phyloP scores from a whole-genome alignment of 192 early-diverging fungal species.

The Paraglomus occultum region DNA sequence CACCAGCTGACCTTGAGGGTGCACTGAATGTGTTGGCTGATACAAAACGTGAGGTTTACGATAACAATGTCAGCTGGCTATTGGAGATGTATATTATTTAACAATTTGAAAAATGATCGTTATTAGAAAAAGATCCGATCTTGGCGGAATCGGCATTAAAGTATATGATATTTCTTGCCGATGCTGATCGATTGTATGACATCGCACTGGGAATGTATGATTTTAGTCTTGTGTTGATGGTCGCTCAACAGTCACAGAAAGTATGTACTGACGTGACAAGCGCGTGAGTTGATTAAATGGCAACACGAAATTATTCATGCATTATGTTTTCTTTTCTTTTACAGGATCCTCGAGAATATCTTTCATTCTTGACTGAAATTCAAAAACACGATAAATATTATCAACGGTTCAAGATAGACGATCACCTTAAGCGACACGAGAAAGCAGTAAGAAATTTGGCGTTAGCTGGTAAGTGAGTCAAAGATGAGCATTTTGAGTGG shows the following conservation, averaged over 20 bases:
- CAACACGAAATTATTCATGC: neutral
- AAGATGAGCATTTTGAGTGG: too few species aligned
- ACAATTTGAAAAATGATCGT: neutral
- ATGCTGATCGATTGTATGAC: slow-evolving; percentile 85
- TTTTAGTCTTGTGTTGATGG: slow-evolving; percentile 86
- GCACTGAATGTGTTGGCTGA: slow-evolving; percentile 69
- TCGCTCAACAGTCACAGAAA: slow-evolving; percentile 96
- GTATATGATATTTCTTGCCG: slow-evolving; percentile 88
- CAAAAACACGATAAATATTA: slow-evolving; percentile 72
- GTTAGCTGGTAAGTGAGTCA: slow-evolving; percentile 34
- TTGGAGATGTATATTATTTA: neutral
- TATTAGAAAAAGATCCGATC: slow-evolving; percentile 43
- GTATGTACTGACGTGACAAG: slow-evolving; percentile 22
- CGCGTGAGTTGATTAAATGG: neutral
- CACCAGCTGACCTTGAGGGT: slow-evolving; percentile 77
- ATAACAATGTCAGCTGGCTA: neutral
- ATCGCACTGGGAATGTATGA: slow-evolving; percentile 95
- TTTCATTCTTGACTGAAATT: slow-evolving; percentile 83
- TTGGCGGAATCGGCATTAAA: slow-evolving; percentile 84
- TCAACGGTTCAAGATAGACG: slow-evolving; percentile 86
- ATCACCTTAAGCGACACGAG: slow-evolving; percentile 68
- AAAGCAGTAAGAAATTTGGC: slow-evolving; percentile 72
- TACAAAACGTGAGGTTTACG: slow-evolving; percentile 45
- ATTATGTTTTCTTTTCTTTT: neutral
- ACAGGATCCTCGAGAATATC: slow-evolving; percentile 90